Base-by-base conservation (phyloP, 345 rosid genomes). In the Nasturtium officinale region DNA sequence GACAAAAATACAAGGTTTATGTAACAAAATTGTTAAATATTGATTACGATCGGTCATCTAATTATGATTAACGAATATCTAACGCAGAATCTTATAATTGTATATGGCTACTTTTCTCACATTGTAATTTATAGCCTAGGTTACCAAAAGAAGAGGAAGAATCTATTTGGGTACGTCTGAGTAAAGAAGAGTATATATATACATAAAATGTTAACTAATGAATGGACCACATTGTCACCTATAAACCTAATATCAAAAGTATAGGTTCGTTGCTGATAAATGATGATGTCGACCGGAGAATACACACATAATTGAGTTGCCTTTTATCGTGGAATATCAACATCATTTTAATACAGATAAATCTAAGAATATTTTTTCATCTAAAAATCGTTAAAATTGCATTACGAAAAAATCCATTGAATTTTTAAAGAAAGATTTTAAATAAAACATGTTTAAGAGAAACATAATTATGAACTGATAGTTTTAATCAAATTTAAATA, bases 141-240 rank as follows among this genome's bases (percentile, higher is more conserved):
- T n/a, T 21, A n/a, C 2, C 54, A 40, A 72, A 29, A 52, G 47
- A 65, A 33, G 28, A 71, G 18, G 32, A 55, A 16, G 8, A 35
- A 60, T 25, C n/a, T 26, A 38, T 42, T n/a, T 33, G 53, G 51
- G 18, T 7, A 60, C 18, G 62, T 54, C 13, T 7, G 25, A 25
- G 25, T 38, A 54, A 54, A 67, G 63, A 28, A 43, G 63, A 55
- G 25, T 20, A 42, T 26, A n/a, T 42, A 30, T 56, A 56, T 53
- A 21, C 7, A 56, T 5, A 21, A 66, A 66, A 52, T n/a, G 74
- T 48, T 59, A 71, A 35, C 25, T 6, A 25, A 17, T 8, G 72
- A 17, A 43, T 68, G 69, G 69, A 61, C 76, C 61, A 72, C 76
- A 52, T 9, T 71, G 18, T 23, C 61, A 61, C 75, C 70, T 21